Evolutionary conservation across 2,329 filamentous ascomycete genomes (phyloP).

Genomic region (Rhytidhysteron rufulum): DNA sequence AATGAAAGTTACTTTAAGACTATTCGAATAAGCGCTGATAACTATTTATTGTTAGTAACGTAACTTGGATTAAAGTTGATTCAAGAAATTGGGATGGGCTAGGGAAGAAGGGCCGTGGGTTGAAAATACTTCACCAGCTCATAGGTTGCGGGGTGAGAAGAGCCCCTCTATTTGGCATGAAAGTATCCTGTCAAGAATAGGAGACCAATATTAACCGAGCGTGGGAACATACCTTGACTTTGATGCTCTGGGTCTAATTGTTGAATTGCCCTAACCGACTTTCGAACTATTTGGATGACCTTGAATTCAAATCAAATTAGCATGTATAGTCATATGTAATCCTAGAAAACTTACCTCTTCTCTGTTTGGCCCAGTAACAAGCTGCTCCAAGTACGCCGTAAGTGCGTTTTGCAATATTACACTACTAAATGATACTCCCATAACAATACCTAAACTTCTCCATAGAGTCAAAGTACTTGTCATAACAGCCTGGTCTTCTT

Average conservation of each 20-base stretch:
- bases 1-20: constrained; percentile 41
- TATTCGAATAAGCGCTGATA: constrained; percentile 36
- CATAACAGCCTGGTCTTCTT: constrained; percentile 45
- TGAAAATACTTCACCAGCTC: too few species aligned
- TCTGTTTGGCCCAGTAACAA: constrained; percentile 59
- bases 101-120: too few species aligned
- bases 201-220: too few species aligned
- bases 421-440: constrained; percentile 69
- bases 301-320: too few species aligned
- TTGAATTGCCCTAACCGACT: constrained; percentile 48
- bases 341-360: constrained; percentile 37
- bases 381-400: constrained; percentile 53
- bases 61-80: constrained; percentile 7
- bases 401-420: constrained; percentile 71
- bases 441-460: constrained; percentile 66
- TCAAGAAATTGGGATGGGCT: too few species aligned
- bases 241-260: constrained; percentile 44
- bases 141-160: too few species aligned
- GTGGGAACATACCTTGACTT: constrained; percentile 47
- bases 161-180: too few species aligned
- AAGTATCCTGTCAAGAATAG: too few species aligned
- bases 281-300: constrained; percentile 47
- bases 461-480: constrained; percentile 69
- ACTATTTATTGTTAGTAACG: constrained; percentile 23
- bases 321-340: background rate